Evolutionary conservation across 139 green algal genomes (phyloP), one percentile per base, ranked within the genome.

Genomic region (Parachlorella kessleri): DNA sequence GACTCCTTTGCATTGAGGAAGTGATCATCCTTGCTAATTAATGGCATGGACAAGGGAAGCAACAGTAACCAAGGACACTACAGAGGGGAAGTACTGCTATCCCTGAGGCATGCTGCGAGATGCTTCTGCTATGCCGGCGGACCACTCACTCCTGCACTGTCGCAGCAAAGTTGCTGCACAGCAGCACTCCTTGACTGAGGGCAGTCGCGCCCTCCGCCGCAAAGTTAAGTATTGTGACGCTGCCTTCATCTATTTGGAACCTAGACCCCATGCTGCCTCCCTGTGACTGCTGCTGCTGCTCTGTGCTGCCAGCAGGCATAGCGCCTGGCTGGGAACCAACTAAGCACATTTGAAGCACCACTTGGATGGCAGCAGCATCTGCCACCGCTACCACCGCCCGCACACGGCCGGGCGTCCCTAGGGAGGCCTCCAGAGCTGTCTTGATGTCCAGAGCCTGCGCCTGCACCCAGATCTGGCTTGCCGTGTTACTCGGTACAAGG

Each of bases 361-460:
- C 14, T 18, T 59, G 48, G 48, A 59, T 59, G 48, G 48, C 48
- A 18, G 48, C 14, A 18, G 48, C 14, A 18, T 59, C 48, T 28
- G 48, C 48, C 48, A 59, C 48, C 48, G 48, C 48, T 18, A 59
- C 48, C 48, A 59, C 21, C 14, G 48, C 48, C 48, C 48, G 14
- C 14, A 18, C 48, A 14, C 48, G 14, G 14, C 48, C 48, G 14
- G 48, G 48, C 14, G 48, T 59, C 48, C 14, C 14, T 18, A 59
- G 48, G 48, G 48, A 59, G 48, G 48, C 48, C 21, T 59, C 48
- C 48, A 59, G 21, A 18, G 75, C 55, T 14, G 75, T 80, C n/a
- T 30, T 23, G 14, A 80, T 69, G 40, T 82, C 64, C 18, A 38
- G 53, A 63, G 35, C 55, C 70, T 76, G 36, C 63, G 23, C 65